Evolutionary conservation across 768 basidiomycete species (phyloP).

Genomic region (Hypholoma fasciculare): DNA sequence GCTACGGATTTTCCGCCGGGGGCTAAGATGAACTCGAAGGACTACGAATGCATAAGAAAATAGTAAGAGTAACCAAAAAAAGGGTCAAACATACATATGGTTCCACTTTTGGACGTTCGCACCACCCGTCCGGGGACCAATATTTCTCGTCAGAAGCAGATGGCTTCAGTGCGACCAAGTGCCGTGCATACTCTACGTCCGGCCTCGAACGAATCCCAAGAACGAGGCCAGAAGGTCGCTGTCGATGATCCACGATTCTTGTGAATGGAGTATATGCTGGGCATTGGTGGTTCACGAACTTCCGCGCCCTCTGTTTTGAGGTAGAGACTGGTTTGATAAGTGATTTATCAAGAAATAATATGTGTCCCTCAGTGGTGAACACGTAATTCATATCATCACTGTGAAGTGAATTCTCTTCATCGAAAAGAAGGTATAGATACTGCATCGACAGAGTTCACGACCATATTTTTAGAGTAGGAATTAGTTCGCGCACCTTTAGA

Average conservation of each 20-base stretch:
- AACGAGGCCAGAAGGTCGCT: conserved; percentile 46
- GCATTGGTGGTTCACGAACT: conserved; percentile 71
- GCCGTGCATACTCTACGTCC: conserved; percentile 82
- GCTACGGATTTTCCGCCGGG: conserved; percentile 48
- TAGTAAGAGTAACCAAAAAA: not conserved
- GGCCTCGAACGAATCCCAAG: conserved; percentile 70
- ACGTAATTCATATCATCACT: conserved; percentile 83
- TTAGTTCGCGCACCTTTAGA: conserved; percentile 58
- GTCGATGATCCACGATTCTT: conserved; percentile 29
- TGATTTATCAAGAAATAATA: conserved; percentile 62
- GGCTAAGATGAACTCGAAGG: conserved; percentile 82
- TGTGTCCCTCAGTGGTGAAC: conserved; percentile 95
- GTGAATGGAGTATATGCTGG: conserved; percentile 60
- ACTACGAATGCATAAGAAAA: conserved; percentile 37
- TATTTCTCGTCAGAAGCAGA: conserved; percentile 48
- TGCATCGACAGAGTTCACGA: conserved; percentile 26
- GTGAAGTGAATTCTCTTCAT: conserved; percentile 77
- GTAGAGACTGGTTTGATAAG: conserved; percentile 59
- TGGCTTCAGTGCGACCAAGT: conserved; percentile 57
- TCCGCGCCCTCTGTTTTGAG: conserved; percentile 59
- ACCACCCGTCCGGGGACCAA: conserved; percentile 77
- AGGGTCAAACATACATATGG: conserved; percentile 55
- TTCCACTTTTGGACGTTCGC: conserved; percentile 66
- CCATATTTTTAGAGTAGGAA: not conserved
- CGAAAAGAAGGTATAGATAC: conserved; percentile 94